phyloP scores from a whole-genome alignment of 306 rosid species.

The Vigna hirtella region DNA sequence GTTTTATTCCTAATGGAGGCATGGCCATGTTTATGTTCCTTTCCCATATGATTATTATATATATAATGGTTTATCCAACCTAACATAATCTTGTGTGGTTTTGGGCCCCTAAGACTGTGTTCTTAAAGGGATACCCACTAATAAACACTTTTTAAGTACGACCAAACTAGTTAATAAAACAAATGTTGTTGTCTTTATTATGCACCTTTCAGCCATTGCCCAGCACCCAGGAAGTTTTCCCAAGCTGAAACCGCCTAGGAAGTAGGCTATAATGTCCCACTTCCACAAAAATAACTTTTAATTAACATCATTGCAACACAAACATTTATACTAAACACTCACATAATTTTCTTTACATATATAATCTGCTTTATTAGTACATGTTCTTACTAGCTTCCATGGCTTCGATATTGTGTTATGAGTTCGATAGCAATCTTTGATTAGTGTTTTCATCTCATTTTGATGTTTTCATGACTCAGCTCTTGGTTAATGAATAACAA shows the following conservation, averaged over 20 bases:
- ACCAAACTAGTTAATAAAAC: neutral
- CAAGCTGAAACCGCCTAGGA: neutral
- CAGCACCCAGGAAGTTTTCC: conserved; percentile 37
- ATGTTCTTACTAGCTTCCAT: no score
- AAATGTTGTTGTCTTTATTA: conserved; percentile 39
- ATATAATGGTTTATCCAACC: conserved; percentile 45
- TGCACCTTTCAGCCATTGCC: conserved; percentile 33
- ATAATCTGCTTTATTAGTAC: no score
- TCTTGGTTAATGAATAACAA: no score
- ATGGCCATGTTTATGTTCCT: neutral
- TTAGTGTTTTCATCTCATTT: no score
- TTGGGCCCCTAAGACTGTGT: neutral
- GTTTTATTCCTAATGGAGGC: no score
- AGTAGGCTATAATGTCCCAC: conserved; percentile 9
- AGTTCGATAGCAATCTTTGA: no score
- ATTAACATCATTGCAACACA: neutral
- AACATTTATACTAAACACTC: no score
- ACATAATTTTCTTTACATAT: no score
- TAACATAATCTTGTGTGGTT: conserved; percentile 28
- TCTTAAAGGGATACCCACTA: conserved; percentile 42
- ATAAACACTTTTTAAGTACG: conserved; percentile 26
- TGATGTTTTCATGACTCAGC: no score
- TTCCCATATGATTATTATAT: conserved; percentile 9
- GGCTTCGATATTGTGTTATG: no score
- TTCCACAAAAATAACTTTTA: neutral